Evolutionary conservation across 225 moss, liverwort and hornwort species (phyloP), one percentile per base, ranked within the genome.

Genomic region (Asterella californica): DNA sequence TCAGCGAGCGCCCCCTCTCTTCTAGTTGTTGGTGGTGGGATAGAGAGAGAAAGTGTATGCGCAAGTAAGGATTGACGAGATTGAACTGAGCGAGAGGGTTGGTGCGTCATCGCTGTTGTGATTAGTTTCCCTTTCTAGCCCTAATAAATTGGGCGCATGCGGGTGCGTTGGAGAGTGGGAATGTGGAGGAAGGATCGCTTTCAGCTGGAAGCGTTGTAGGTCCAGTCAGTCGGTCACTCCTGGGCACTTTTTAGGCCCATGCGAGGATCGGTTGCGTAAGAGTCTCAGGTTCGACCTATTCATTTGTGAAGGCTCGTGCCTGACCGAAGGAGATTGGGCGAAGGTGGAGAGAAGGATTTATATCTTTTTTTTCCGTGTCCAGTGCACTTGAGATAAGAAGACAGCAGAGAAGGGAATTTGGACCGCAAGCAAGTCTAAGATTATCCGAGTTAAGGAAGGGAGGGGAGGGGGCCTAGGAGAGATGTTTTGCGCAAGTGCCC

Each of bases 121-220:
- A 25, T 74, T 78, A 63, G 70, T 79, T 79, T 78, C 75, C 25
- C 81, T 79, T 85, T 81, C 61, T 36, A 75, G 84, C 78, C 78
- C 79, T 76, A 82, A 75, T 81, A 81, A 85, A 75, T 79, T 79
- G 76, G 79, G 76, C 59, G 38, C 76, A 64, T 59, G 27, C 27
- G 54, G 10, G 32, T 62, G 36, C 47, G 52, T 65, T 36, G 19
- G 74, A 30, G 50, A 27, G 50, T 38, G 69, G 37, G 69, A 34
- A 61, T 25, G 74, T 36, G 27, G 75, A n/a, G 29, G 63, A 68
- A 38, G 77, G 38, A 72, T 78, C 78, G 55, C 49, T 70, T 60
- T 76, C 84, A 77, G 70, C 81, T 52, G 72, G 47, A 77, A 75
- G 46, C 22, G 47, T 30, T 19, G 25, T 38, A 68, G 70, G 53